phyloP scores from a whole-genome alignment of 306 rosid species.

The Abrus precatorius region DNA sequence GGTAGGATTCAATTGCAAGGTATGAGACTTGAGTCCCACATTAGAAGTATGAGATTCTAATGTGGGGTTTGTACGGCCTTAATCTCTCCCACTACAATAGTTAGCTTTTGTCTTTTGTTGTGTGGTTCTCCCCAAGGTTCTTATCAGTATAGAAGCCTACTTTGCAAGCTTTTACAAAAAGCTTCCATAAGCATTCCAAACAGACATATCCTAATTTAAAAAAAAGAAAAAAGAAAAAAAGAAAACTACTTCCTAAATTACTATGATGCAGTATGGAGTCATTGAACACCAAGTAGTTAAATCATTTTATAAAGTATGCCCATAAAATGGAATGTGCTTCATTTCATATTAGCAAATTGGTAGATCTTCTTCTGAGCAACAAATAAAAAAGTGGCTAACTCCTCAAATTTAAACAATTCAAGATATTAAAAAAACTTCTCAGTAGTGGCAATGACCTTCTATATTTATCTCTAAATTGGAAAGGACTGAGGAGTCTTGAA shows the following conservation, averaged over 20 bases:
- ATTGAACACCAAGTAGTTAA: constrained; percentile 9
- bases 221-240: not conserved
- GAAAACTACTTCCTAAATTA: not conserved
- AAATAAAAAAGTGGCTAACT: not conserved
- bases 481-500: constrained; percentile 18
- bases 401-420: constrained; percentile 11
- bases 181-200: constrained; percentile 6
- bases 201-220: not conserved
- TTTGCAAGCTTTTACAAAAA: constrained; percentile 5
- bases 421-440: not conserved
- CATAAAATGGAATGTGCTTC: constrained; percentile 29
- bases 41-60: too few species aligned
- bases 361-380: constrained; percentile 18
- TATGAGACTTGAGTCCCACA: too few species aligned
- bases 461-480: constrained; percentile 23
- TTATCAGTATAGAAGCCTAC: too few species aligned
- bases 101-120: too few species aligned
- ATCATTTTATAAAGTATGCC: constrained; percentile 11
- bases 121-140: too few species aligned
- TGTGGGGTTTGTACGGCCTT: too few species aligned
- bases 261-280: constrained; percentile 22
- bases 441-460: constrained; percentile 8
- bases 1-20: too few species aligned
- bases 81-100: too few species aligned
- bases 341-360: constrained; percentile 36